These are phyloP conservation scores for Euphrasia confusa DNA, from an alignment of 257 asterid species.

Conservation along the genomic window DNA sequence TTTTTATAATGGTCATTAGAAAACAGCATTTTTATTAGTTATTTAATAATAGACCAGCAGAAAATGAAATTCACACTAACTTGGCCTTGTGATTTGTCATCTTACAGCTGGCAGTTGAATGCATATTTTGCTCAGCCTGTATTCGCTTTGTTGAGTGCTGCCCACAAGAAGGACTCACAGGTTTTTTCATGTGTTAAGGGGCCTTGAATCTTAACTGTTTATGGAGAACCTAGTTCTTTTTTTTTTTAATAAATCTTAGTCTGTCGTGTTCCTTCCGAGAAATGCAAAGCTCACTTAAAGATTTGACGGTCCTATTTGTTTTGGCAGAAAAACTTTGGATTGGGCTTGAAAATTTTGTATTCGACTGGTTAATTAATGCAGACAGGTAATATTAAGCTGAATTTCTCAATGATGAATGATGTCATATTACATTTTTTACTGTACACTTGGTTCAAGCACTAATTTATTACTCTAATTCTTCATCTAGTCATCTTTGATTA, in stretches of 20 bases:
- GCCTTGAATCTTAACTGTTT: conserved; percentile 21
- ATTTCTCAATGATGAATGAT: conserved; percentile 22
- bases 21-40: conserved; percentile 11
- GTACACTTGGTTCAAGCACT: conserved; percentile 12
- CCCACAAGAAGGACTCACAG: conserved; percentile 99
- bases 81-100: conserved; percentile 24
- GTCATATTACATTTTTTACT: conserved; percentile 10
- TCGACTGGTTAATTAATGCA: conserved; percentile 97
- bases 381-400: conserved; percentile 64
- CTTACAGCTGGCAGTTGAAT: conserved; percentile 96
- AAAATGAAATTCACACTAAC: conserved; percentile 16
- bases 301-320: conserved; percentile 25
- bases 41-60: neutral
- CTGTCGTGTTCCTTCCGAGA: conserved; percentile 9
- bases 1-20: conserved; percentile 4
- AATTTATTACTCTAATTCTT: conserved; percentile 8
- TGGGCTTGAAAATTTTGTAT: conserved; percentile 97
- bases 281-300: conserved; percentile 8
- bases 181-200: conserved; percentile 35
- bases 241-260: conserved; percentile 4
- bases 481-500: conserved; percentile 18
- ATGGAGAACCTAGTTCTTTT: conserved; percentile 13
- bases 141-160: conserved; percentile 99
- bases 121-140: conserved; percentile 99
- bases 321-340: conserved; percentile 91